phyloP scores from a whole-genome alignment of 345 rosid genomes.

The Raphanus raphanistrum region DNA sequence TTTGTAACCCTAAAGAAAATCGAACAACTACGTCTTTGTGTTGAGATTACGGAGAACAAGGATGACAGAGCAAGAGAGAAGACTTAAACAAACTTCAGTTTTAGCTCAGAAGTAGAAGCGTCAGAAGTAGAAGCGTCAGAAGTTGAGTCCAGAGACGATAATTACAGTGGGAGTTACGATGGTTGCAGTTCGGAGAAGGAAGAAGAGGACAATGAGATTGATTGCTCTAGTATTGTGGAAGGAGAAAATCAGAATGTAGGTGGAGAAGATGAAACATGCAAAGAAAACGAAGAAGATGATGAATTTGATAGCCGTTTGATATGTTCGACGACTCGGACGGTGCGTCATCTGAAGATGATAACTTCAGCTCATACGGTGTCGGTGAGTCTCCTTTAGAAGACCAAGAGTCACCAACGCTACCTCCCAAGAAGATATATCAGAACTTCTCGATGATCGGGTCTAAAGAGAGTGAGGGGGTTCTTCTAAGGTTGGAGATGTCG shows the following conservation, averaged over 20 bases:
- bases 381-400: background rate
- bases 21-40: background rate
- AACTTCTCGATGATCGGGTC: background rate
- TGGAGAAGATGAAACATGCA: background rate
- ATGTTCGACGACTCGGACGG: background rate
- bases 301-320: background rate
- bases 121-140: background rate
- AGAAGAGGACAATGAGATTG: background rate
- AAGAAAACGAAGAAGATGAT: background rate
- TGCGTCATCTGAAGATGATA: background rate
- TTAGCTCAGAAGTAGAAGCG: background rate
- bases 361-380: background rate
- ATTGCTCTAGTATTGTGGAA: background rate
- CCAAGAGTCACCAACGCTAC: background rate
- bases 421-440: background rate
- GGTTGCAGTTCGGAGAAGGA: background rate
- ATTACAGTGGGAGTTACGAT: background rate
- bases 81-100: background rate
- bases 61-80: background rate
- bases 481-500: background rate
- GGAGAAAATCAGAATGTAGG: background rate
- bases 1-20: background rate
- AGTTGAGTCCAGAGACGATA: background rate
- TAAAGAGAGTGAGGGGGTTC: background rate
- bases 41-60: background rate